Evolutionary conservation across 805 yeast species (phyloP), one percentile per base, ranked within the genome.

Genomic region (Lachancea quebecensis): DNA sequence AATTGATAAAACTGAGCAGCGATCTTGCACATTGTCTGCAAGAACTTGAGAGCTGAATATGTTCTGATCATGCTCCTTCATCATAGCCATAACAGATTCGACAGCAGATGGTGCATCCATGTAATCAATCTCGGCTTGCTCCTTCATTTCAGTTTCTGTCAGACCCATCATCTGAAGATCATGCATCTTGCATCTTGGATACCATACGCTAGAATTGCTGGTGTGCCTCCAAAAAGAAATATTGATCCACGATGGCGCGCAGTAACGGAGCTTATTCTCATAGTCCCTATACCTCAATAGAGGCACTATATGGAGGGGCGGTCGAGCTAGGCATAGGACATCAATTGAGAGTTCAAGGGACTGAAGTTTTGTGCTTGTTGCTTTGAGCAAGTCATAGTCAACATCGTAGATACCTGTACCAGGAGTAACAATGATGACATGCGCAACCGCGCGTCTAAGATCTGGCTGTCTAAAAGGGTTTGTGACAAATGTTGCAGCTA

Each of bases 121-220:
- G 41, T 82, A 74, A 14, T 80, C 81, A 10, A 90, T 75, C 8
- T 80, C 77, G 7, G 84, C 77, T 25, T 59, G 58, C 10, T 83
- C 78, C 51, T 81, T 79, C 46, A 81, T 70, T 57, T 93, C 96
- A 55, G 86, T 87, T 56, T 91, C 98, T 82, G 91, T 88, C 7
- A 93, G 77, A 0, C 98, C 98, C 95, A 91, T 91, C 97, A 93
- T 93, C 62, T 93, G 98, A 15, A 93, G 66, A 57, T 91, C 98
- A 62, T 93, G 91, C 41, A 93, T 90, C 56, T 87, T 88, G 64
- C 97, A 89, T 31, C 93, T 71, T 0, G 99, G 97, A n/a, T 83
- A 75, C 97, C 98, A 91, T 53, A 78, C 84, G 18, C 51, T 53
- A 14, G 33, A 21, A 29, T 59, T 69, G 46, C 55, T 58, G 33